These are phyloP conservation scores for Calonectria multiphialidica DNA, from an alignment of 2,329 filamentous ascomycete species.

Conservation along the genomic window DNA sequence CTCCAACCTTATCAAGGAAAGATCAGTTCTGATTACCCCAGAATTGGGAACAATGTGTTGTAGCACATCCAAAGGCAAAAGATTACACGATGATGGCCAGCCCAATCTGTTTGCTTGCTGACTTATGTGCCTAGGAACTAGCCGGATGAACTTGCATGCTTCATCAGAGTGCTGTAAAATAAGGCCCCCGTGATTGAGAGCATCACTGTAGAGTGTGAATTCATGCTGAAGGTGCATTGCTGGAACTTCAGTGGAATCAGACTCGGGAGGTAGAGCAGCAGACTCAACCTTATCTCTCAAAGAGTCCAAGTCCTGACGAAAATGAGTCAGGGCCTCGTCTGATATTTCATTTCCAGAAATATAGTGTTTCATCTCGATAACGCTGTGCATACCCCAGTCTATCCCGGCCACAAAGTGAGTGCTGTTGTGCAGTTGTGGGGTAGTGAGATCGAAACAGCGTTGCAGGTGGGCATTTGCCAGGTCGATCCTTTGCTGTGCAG, in stretches of 20 bases:
- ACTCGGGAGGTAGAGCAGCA: not conserved
- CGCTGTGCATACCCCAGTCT: not conserved
- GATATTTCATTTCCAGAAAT: not conserved
- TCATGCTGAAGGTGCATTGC: not conserved
- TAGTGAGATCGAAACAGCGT: not conserved
- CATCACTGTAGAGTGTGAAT: not conserved
- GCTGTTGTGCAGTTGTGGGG: not conserved
- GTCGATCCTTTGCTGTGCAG: not conserved
- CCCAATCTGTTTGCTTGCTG: not conserved
- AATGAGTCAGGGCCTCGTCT: not conserved
- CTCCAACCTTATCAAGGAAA: not conserved
- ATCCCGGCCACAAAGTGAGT: not conserved
- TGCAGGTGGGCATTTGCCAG: not conserved
- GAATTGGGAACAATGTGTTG: not conserved
- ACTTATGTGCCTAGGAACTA: not conserved
- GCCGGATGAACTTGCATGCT: not conserved
- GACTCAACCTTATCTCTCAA: not conserved
- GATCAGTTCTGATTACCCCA: not conserved
- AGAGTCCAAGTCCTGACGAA: not conserved
- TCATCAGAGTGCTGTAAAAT: not conserved
- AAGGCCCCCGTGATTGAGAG: not conserved
- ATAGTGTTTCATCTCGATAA: not conserved
- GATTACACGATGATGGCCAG: not conserved
- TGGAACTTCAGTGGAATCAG: not conserved
- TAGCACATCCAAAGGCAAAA: not conserved